Evolutionary conservation across 1,139 yeast genomes (phyloP).

Genomic region (Kluyveromyces sp.): DNA sequence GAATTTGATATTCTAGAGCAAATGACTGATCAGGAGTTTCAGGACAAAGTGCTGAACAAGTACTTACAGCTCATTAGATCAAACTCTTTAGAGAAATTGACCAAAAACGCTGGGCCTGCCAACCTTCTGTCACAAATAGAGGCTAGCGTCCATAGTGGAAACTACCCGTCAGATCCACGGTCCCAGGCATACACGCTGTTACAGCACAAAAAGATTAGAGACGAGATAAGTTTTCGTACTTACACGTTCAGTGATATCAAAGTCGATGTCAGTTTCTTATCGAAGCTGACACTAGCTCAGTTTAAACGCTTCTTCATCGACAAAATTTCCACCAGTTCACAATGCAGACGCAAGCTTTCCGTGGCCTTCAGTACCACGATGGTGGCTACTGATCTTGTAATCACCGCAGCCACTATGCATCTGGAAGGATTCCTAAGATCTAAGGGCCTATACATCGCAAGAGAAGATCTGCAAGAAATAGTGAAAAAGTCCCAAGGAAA

Average conservation of each 20-base stretch:
- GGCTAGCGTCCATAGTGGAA: constrained; percentile 34
- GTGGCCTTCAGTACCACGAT: constrained; percentile 36
- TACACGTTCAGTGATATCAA: constrained; percentile 37
- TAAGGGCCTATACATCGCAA: constrained; percentile 40
- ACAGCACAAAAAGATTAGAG: constrained; percentile 43
- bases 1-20: constrained; percentile 24
- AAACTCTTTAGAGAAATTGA: constrained; percentile 9
- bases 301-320: constrained; percentile 34
- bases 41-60: constrained; percentile 31
- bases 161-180: constrained; percentile 8
- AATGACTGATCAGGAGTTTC: constrained; percentile 34
- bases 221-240: constrained; percentile 40
- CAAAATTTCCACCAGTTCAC: constrained; percentile 37
- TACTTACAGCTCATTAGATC: constrained; percentile 31
- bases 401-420: constrained; percentile 34
- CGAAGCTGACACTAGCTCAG: constrained; percentile 27
- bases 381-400: constrained; percentile 32
- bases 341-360: constrained; percentile 35
- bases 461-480: constrained; percentile 34
- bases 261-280: constrained; percentile 30
- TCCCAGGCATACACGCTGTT: constrained; percentile 31
- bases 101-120: constrained; percentile 33
- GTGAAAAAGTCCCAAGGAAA: constrained; percentile 35
- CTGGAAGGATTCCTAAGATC: constrained; percentile 37
- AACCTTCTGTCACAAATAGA: constrained; percentile 35